These are phyloP conservation scores for Strobilomyces dryophilus DNA, from an alignment of 768 basidiomycete genomes.

Conservation along the genomic window DNA sequence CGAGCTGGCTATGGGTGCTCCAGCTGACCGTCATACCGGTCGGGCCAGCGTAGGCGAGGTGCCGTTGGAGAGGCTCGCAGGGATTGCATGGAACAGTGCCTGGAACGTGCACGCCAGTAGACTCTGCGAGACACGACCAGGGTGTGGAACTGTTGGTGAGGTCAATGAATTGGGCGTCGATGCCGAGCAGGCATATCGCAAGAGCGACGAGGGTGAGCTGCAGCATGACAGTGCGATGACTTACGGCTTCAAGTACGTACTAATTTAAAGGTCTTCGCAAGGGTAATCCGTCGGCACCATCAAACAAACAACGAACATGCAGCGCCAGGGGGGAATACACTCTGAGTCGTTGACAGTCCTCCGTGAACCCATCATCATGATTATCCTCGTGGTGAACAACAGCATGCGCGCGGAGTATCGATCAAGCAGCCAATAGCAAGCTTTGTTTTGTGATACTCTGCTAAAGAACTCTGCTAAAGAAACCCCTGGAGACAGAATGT, in stretches of 20 bases:
- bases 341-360: not conserved
- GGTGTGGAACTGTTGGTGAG: constrained; percentile 8
- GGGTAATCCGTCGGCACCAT: not conserved
- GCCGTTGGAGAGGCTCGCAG: constrained; percentile 25
- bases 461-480: not conserved
- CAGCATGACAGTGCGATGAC: not conserved
- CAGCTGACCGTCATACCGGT: constrained; percentile 28
- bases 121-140: constrained; percentile 24
- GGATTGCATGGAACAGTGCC: constrained; percentile 27
- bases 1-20: constrained; percentile 20
- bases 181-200: constrained; percentile 6
- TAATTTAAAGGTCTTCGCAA: not conserved
- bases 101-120: constrained; percentile 26
- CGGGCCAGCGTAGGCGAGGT: constrained; percentile 21
- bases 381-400: not conserved
- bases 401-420: not conserved
- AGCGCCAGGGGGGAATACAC: not conserved
- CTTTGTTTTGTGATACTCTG: not conserved
- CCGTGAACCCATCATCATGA: not conserved
- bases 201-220: constrained; percentile 4
- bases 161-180: constrained; percentile 14
- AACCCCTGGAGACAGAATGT: not conserved
- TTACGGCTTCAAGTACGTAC: not conserved
- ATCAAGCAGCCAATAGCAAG: not conserved
- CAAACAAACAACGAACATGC: not conserved